A percentile compares a stretch with the other conserved stretches of the same genome.
Evolutionary conservation across 2,329 filamentous ascomycete species (phyloP).

Genomic region (Cladosporium halotolerans): DNA sequence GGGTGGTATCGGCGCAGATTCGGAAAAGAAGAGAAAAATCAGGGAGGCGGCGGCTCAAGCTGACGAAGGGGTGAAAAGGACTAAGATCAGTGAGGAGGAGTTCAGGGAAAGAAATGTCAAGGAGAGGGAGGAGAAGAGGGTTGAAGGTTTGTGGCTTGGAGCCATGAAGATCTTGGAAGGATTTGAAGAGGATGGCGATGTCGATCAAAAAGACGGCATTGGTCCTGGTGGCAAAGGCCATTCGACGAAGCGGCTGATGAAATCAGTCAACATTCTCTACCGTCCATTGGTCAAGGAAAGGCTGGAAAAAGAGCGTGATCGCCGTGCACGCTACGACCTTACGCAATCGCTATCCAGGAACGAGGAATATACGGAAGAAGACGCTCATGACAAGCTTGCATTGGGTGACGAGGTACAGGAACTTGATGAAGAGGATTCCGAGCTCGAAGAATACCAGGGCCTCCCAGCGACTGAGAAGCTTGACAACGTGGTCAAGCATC

Average conservation of each 20-base stretch:
- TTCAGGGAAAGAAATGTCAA: slow-evolving; percentile 66
- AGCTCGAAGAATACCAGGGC: slow-evolving; percentile 72
- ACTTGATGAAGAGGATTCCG: slow-evolving; percentile 71
- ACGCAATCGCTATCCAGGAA: slow-evolving; percentile 52
- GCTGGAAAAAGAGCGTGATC: slow-evolving; percentile 63
- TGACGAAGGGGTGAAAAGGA: slow-evolving; percentile 49
- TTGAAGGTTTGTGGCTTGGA: slow-evolving; percentile 64
- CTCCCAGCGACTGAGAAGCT: slow-evolving; percentile 63
- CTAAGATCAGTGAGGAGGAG: slow-evolving; percentile 60
- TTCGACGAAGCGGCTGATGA: slow-evolving; percentile 26
- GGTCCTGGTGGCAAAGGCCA: slow-evolving; percentile 3
- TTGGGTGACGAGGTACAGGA: slow-evolving; percentile 58
- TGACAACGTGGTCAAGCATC: slow-evolving; percentile 57
- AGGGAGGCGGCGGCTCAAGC: slow-evolving; percentile 50
- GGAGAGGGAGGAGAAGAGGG: slow-evolving; percentile 62
- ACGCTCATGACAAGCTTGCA: slow-evolving; percentile 64
- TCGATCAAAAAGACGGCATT: slow-evolving; percentile 14
- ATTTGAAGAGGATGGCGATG: slow-evolving; percentile 48
- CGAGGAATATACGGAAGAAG: slow-evolving; percentile 52
- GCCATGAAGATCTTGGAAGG: slow-evolving; percentile 80
- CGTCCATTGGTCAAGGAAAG: slow-evolving; percentile 65
- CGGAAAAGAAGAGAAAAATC: slow-evolving; percentile 70
- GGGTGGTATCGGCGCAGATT: slow-evolving; percentile 76
- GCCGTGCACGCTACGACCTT: slow-evolving; percentile 58
- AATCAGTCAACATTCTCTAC: slow-evolving; percentile 69